Conservation (phyloP, 75 land plant species). For the Isoetes taiwanensis region DNA sequence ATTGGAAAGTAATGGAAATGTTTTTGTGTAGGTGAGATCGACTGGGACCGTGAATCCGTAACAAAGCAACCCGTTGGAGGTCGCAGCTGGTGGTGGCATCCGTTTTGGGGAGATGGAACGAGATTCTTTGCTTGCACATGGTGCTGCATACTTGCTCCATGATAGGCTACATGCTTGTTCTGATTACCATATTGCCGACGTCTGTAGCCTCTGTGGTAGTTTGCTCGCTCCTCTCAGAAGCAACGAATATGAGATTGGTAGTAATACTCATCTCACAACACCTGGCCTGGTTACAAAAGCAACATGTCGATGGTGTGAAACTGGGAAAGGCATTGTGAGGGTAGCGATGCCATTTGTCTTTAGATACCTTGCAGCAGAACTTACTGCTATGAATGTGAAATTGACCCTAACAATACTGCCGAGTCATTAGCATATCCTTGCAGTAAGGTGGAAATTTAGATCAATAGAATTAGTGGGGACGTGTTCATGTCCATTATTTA, state of each 20-base stretch:
- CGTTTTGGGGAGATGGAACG: conserved; percentile 99
- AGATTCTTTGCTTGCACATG: conserved; percentile 91
- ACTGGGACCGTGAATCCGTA: conserved; percentile 75
- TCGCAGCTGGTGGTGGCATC: conserved; percentile 88
- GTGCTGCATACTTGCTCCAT: conserved; percentile 87
- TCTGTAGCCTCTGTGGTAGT: conserved; percentile 81
- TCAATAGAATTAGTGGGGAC: too few species aligned
- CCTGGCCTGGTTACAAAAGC: conserved; percentile 34
- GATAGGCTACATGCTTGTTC: conserved; percentile 94
- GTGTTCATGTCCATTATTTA: too few species aligned
- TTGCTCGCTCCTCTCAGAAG: conserved; percentile 45
- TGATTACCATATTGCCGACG: conserved; percentile 87
- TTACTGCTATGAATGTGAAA: conserved; percentile 96
- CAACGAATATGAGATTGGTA: conserved; percentile 17
- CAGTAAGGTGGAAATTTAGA: too few species aligned
- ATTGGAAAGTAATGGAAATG: too few species aligned
- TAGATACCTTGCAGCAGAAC: conserved; percentile 73
- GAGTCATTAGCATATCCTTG: too few species aligned
- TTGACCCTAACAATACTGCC: conserved; percentile 40
- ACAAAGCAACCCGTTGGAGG: conserved; percentile 95
- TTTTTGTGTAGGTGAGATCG: conserved; percentile 77
- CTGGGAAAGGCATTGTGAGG: conserved; percentile 64
- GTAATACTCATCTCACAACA: conserved; percentile 23
- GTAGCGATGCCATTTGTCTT: conserved; percentile 99
- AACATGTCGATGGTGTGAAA: conserved; percentile 53